Percentiles rank a stretch among this genome's conserved stretches.
Evolutionary conservation across 108 stramenopile species (phyloP).

Genomic region (Cylindrotheca closterium): DNA sequence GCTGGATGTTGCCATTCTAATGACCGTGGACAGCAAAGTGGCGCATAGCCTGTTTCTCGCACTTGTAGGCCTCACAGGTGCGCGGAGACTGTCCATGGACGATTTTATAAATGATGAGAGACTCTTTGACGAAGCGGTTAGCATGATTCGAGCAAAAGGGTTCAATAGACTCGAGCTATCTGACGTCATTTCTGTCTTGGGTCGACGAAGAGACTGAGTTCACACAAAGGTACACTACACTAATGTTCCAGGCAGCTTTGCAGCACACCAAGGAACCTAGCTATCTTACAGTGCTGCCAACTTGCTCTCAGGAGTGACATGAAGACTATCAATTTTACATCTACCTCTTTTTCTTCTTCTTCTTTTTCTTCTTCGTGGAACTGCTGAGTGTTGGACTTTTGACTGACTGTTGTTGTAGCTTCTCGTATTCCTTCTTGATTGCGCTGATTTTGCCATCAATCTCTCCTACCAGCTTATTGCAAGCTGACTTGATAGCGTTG

Average conservation of each 20-base stretch:
- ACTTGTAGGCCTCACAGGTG: conserved; percentile 46
- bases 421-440: conserved; percentile 6
- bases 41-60: conserved; percentile 41
- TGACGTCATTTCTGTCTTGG: conserved; percentile 72
- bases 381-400: neutral
- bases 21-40: conserved; percentile 39
- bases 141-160: conserved; percentile 73
- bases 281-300: too few species aligned
- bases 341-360: conserved; percentile 42
- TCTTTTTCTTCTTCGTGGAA: conserved; percentile 48
- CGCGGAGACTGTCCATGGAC: conserved; percentile 31
- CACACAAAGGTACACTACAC: too few species aligned
- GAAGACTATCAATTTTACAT: neutral
- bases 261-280: neutral
- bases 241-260: too few species aligned
- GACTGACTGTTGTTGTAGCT: neutral
- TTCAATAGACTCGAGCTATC: conserved; percentile 46
- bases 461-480: conserved; percentile 14
- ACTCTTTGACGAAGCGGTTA: conserved; percentile 58
- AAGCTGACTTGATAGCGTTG: conserved; percentile 15
- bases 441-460: conserved; percentile 12
- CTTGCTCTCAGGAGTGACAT: too few species aligned
- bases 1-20: conserved; percentile 42
- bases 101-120: conserved; percentile 57
- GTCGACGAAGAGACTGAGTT: conserved; percentile 59